Evolutionary conservation across 768 basidiomycete genomes (phyloP), one percentile per base, ranked within the genome.

Genomic region (Hypholoma fasciculare): DNA sequence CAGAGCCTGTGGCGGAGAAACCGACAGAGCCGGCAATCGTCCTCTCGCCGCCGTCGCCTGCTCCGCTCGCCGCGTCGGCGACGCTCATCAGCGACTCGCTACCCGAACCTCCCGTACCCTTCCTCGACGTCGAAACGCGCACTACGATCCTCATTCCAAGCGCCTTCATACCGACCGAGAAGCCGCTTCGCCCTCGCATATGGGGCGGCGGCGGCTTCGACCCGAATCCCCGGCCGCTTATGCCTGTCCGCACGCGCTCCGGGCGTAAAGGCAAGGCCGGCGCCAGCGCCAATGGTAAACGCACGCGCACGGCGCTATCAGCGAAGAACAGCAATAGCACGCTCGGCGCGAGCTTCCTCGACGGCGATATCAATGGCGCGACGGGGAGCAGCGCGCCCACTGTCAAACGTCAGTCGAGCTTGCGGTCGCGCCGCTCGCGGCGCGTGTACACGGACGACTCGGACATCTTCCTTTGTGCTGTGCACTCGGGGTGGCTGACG

Each of bases 371-470:
- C 6, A 49, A 46, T 38, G 30, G 50, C 60, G 65, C 42, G 14
- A 16, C 53, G 26, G 39, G 34, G 49, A 16, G 42, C 56, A 19
- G 51, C 37, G 27, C 52, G 36, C 54, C 40, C 30, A 49, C 36
- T 17, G 57, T 11, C 43, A 54, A 47, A 34, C 43, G 54, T 7
- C 54, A 52, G 39, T 44, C 61, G 64, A 56, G 54, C 66, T 40
- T 57, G 51, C 61, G 77, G 27, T 72, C 72, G 40, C 60, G 65
- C 13, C 61, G 67, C n/a, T 60, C 65, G 36, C 74, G 84, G n/a
- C 74, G 86, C 48, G 78, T 90, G 37, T 91, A 91, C 72, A 91
- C 89, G 0, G 89, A 91, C 70, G 89, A 91, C 70, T 89, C 88
- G 8, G 87, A 90, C 63, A 65, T 90, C 51, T 83, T 89, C 65